These are phyloP conservation scores for Zhuliangozyma blackwelliae DNA, from an alignment of 1,139 yeast species.

Conservation along the genomic window DNA sequence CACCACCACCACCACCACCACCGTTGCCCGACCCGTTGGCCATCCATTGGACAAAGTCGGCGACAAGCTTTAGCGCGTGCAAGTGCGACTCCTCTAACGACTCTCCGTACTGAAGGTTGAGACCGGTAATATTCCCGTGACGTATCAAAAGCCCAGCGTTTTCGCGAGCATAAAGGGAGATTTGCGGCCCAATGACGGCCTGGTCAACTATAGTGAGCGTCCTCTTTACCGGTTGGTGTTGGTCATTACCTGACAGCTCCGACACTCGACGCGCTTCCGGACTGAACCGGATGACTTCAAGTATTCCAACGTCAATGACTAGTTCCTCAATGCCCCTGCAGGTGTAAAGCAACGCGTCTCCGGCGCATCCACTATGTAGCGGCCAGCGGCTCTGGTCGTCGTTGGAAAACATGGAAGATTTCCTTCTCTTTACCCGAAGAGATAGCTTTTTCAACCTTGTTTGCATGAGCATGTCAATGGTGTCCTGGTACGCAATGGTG, in stretches of 20 bases:
- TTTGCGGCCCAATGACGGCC: constrained; percentile 15
- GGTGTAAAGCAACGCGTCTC: constrained; percentile 6
- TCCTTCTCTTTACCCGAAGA: too few species aligned
- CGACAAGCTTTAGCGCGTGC: constrained; percentile 20
- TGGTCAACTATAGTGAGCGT: constrained; percentile 15
- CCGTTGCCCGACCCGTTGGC: constrained; percentile 1
- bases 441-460: too few species aligned
- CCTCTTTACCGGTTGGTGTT: neutral
- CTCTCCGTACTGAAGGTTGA: constrained; percentile 27
- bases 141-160: constrained; percentile 12
- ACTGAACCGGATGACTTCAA: constrained; percentile 7
- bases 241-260: too few species aligned
- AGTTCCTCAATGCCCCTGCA: constrained; percentile 7
- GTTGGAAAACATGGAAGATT: too few species aligned
- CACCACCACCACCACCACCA: too few species aligned
- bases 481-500: constrained; percentile 5
- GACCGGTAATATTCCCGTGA: constrained; percentile 9
- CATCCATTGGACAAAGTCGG: constrained; percentile 16
- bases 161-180: constrained; percentile 9
- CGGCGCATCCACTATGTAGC: constrained; percentile 6
- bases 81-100: constrained; percentile 25
- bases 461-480: too few species aligned
- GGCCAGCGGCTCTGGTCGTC: constrained; percentile 6
- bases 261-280: constrained; percentile 1
- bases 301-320: constrained; percentile 12